These are phyloP conservation scores for Kluyveromyces sp. DNA, from an alignment of 1,139 yeast genomes.

Conservation along the genomic window DNA sequence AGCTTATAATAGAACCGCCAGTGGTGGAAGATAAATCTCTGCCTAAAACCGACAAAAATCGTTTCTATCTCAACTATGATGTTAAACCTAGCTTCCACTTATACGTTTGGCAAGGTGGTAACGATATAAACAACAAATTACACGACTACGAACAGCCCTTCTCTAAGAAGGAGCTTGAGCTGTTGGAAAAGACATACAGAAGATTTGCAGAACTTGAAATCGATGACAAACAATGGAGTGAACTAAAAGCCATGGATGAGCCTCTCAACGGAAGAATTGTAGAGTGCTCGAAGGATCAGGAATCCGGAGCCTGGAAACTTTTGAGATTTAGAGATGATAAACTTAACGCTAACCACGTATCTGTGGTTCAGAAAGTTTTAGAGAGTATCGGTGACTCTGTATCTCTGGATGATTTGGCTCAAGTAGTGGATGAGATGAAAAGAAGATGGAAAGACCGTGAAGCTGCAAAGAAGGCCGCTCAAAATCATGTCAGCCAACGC, in stretches of 20 bases:
- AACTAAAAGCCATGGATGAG: slow-evolving; percentile 57
- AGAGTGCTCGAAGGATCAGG: slow-evolving; percentile 58
- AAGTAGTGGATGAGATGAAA: slow-evolving; percentile 40
- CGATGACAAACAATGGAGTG: slow-evolving; percentile 74
- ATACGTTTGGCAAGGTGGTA: slow-evolving; percentile 71
- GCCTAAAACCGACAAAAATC: slow-evolving; percentile 64
- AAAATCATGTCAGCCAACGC: slow-evolving; percentile 1
- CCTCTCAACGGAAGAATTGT: slow-evolving; percentile 89
- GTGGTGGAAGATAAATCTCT: slow-evolving; percentile 59
- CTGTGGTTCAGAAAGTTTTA: slow-evolving; percentile 74
- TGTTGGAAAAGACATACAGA: slow-evolving; percentile 46
- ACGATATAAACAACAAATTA: slow-evolving; percentile 30
- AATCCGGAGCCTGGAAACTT: slow-evolving; percentile 66
- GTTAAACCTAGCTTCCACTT: slow-evolving; percentile 62
- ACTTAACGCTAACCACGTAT: slow-evolving; percentile 72
- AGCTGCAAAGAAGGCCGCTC: slow-evolving; percentile 18
- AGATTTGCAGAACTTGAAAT: slow-evolving; percentile 60
- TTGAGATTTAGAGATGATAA: slow-evolving; percentile 91
- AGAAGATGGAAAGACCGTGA: slow-evolving; percentile 44
- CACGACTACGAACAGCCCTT: slow-evolving; percentile 30
- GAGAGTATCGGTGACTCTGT: slow-evolving; percentile 86
- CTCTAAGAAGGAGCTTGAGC: slow-evolving; percentile 27
- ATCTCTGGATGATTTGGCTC: slow-evolving; percentile 62
- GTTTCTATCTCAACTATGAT: slow-evolving; percentile 76
- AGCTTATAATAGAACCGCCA: slow-evolving; percentile 62